phyloP scores from a whole-genome alignment of 257 asterid genomes.

The Agastache rugosa region DNA sequence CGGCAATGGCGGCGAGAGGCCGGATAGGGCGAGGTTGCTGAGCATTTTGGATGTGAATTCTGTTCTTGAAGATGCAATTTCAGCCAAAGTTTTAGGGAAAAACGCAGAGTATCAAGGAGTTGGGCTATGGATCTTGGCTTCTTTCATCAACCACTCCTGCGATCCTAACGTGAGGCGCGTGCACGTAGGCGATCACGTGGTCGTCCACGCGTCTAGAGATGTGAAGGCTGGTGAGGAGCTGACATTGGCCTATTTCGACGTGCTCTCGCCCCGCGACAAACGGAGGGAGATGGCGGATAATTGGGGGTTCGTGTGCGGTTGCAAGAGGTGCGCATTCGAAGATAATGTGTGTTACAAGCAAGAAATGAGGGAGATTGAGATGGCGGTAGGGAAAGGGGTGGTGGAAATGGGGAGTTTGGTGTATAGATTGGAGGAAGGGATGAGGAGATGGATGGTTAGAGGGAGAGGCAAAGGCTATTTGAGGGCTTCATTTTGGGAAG shows the following conservation, averaged over 20 bases:
- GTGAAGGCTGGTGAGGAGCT: slow-evolving; percentile 86
- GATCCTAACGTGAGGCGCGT: slow-evolving; percentile 81
- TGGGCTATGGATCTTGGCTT: slow-evolving; percentile 76
- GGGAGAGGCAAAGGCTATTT: slow-evolving; percentile 77
- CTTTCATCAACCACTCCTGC: slow-evolving; percentile 83
- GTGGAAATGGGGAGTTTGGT: slow-evolving; percentile 70
- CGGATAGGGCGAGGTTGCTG: slow-evolving; percentile 52
- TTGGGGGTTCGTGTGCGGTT: slow-evolving; percentile 80
- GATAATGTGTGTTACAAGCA: slow-evolving; percentile 47
- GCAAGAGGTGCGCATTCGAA: slow-evolving; percentile 71
- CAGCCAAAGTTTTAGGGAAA: slow-evolving; percentile 64
- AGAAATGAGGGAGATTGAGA: slow-evolving; percentile 68
- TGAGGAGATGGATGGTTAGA: slow-evolving; percentile 71
- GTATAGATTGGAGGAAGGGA: slow-evolving; percentile 76
- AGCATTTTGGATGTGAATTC: slow-evolving; percentile 77
- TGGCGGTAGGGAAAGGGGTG: slow-evolving; percentile 50
- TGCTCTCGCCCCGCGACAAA: slow-evolving; percentile 47
- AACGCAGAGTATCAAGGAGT: slow-evolving; percentile 70
- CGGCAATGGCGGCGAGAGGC: slow-evolving; percentile 29
- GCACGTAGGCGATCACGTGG: slow-evolving; percentile 75
- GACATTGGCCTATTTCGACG: slow-evolving; percentile 71
- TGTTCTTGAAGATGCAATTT: slow-evolving; percentile 65
- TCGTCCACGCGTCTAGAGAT: slow-evolving; percentile 75
- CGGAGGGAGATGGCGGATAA: slow-evolving; percentile 57
- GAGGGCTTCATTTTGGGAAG: slow-evolving; percentile 86